phyloP scores from a whole-genome alignment of 2,329 filamentous ascomycete species.

The Diaporthe ilicicola region DNA sequence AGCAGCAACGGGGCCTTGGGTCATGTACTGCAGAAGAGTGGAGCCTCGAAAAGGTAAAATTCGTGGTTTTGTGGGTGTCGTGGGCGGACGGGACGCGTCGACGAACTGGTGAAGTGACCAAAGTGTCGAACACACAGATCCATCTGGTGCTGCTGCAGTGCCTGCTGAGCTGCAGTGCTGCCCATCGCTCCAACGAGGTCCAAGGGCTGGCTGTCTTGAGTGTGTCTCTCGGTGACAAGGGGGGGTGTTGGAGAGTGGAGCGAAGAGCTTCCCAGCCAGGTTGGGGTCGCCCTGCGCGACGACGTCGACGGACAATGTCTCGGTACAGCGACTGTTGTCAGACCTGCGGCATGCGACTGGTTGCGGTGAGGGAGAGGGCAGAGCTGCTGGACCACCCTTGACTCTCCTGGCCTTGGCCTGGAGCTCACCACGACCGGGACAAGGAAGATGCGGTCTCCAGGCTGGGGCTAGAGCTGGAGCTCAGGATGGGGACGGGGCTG shows the following conservation, averaged over 20 bases:
- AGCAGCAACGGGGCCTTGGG: conserved; percentile 18
- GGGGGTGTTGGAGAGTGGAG: conserved; percentile 9
- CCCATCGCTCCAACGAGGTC: conserved; percentile 25
- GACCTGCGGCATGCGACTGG: conserved; percentile 25
- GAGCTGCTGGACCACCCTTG: not conserved
- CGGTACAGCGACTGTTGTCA: not conserved
- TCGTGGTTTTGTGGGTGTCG: conserved; percentile 16
- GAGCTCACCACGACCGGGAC: conserved; percentile 11
- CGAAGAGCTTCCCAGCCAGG: conserved; percentile 8
- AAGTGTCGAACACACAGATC: conserved; percentile 26
- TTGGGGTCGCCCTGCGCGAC: conserved; percentile 27
- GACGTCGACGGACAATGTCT: conserved; percentile 31
- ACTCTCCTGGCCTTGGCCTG: conserved; percentile 1
- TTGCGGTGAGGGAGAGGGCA: conserved; percentile 11
- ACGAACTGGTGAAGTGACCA: conserved; percentile 5
- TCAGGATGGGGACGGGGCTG: conserved; percentile 13
- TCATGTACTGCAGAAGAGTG: conserved; percentile 32
- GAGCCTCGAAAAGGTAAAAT: conserved; percentile 31
- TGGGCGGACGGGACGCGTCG: not conserved
- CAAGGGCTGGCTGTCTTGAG: conserved; percentile 7
- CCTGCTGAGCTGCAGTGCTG: conserved; percentile 8
- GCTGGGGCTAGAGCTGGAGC: conserved; percentile 7
- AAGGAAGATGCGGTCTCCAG: not conserved
- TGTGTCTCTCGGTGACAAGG: conserved; percentile 24
- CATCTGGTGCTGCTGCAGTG: conserved; percentile 10